Conservation (phyloP, 2,329 filamentous ascomycete genomes). For the Trichoderma harzianum region DNA sequence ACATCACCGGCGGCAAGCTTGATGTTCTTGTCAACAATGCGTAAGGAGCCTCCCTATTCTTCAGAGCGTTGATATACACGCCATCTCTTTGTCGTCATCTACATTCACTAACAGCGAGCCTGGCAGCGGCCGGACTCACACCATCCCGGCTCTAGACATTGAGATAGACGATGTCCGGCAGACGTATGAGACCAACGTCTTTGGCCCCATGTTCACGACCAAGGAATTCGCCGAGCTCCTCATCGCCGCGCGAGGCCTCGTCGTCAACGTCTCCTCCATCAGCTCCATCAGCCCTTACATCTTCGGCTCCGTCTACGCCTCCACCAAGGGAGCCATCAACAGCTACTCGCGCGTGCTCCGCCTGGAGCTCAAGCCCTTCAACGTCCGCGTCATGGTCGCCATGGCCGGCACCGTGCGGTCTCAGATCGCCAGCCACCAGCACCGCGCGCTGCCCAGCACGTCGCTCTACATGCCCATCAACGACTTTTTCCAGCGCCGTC, state of each 20-base stretch:
- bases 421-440: slow-evolving; percentile 44
- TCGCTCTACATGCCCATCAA: slow-evolving; percentile 47
- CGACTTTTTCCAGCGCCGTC: slow-evolving; percentile 44
- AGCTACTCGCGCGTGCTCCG: slow-evolving; percentile 53
- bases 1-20: slow-evolving; percentile 50
- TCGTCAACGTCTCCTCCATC: slow-evolving; percentile 54
- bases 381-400: slow-evolving; percentile 55
- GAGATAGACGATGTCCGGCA: slow-evolving; percentile 50
- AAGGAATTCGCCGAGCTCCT: slow-evolving; percentile 49
- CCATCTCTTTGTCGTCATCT: too few species aligned
- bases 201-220: slow-evolving; percentile 55
- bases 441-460: slow-evolving; percentile 40
- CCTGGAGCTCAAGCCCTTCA: slow-evolving; percentile 51
- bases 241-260: slow-evolving; percentile 47
- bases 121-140: slow-evolving; percentile 48
- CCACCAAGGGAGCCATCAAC: slow-evolving; percentile 53
- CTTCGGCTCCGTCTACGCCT: slow-evolving; percentile 52
- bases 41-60: slow-evolving; percentile 30
- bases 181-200: slow-evolving; percentile 57
- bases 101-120: not conserved
- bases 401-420: slow-evolving; percentile 53
- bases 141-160: slow-evolving; percentile 50
- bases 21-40: slow-evolving; percentile 61
- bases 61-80: not conserved
- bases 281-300: slow-evolving; percentile 50